A percentile compares a stretch with the other conserved stretches of the same genome.
These are phyloP conservation scores for Ophiobolus disseminans DNA, from an alignment of 2,329 filamentous ascomycete genomes.

Conservation along the genomic window DNA sequence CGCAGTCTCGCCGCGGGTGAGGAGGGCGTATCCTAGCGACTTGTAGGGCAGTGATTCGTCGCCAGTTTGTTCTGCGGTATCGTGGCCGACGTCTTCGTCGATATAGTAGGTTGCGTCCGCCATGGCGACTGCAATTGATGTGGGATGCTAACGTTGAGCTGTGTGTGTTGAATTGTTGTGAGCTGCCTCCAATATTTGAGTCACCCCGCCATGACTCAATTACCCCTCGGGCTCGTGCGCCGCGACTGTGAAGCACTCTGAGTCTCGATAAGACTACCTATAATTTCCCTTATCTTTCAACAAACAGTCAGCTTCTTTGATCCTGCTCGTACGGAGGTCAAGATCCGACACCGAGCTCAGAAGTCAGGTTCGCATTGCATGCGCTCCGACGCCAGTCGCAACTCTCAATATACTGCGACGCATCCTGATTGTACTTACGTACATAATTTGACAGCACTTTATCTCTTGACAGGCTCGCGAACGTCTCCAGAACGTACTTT, in stretches of 20 bases:
- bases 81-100: conserved; percentile 79
- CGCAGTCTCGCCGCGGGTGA: conserved; percentile 69
- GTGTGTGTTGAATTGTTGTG: conserved; percentile 22
- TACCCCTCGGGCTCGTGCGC: conserved; percentile 20
- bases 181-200: conserved; percentile 34
- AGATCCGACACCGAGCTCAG: no score
- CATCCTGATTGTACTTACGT: no score
- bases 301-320: conserved; percentile 5
- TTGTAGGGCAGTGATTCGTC: conserved; percentile 80
- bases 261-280: conserved; percentile 25
- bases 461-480: no score
- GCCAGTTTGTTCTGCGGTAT: conserved; percentile 70
- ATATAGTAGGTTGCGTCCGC: conserved; percentile 68
- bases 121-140: conserved; percentile 45
- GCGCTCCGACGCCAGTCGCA: no score
- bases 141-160: conserved; percentile 16
- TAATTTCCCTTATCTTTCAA: conserved; percentile 21
- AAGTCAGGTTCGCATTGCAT: no score
- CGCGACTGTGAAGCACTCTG: conserved; percentile 21
- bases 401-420: no score
- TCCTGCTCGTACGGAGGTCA: not conserved
- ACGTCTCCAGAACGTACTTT: no score
- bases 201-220: conserved; percentile 32
- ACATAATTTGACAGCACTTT: no score
- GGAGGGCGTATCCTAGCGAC: conserved; percentile 77